Base-by-base conservation (phyloP, 2,329 filamentous ascomycete genomes). In the Penicillium sp. region DNA sequence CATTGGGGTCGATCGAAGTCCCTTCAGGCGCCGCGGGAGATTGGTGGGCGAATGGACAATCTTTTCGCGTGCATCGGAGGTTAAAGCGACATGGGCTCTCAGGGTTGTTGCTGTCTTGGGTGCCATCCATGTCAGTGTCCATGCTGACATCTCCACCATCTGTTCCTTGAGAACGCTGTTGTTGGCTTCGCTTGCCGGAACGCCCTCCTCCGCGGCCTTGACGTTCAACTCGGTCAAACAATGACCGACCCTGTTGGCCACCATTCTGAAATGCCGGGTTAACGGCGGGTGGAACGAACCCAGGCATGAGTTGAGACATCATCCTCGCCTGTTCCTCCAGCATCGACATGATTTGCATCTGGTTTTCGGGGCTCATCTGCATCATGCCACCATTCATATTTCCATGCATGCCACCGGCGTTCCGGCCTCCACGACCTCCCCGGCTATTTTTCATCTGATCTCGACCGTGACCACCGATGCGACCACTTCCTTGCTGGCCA, bases 11-110 rank as follows among this genome's bases (percentile, higher is more conserved):
- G 41, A 96, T 73, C 0, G 80, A 75, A 2, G 76, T 77, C 17
- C 84, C 85, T 2, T 83, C 82, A 3, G 86, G 84, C 20, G 90
- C 89, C 2, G 85, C 88, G 2, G 92, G 88, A 11, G 89, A 95
- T 67, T 95, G 90, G 58, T 98, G 92, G 12, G 87, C 92, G 62
- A 87, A 98, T 50, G 82, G 84, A 69, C 92, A 98, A 45, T 93
- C 85, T 51, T 79, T 80, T 65, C 93, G 93, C 26, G 84, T 85
- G 70, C 92, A 98, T 47, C 77, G 74, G 37, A 92, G 71, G 67
- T 96, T 95, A 72, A 80, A 98, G 56, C 84, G 86, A 77, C 92
- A 98, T 45, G 90, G 71, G 10, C 73, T 84, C 32, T 85, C 77
- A 4, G 73, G 69, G 1, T 73, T 70, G 58, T 74, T 52, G 63